These are phyloP conservation scores for Cutaneotrichosporon dermatis DNA, from an alignment of 1,284 basidiomycete genomes.

Conservation along the genomic window DNA sequence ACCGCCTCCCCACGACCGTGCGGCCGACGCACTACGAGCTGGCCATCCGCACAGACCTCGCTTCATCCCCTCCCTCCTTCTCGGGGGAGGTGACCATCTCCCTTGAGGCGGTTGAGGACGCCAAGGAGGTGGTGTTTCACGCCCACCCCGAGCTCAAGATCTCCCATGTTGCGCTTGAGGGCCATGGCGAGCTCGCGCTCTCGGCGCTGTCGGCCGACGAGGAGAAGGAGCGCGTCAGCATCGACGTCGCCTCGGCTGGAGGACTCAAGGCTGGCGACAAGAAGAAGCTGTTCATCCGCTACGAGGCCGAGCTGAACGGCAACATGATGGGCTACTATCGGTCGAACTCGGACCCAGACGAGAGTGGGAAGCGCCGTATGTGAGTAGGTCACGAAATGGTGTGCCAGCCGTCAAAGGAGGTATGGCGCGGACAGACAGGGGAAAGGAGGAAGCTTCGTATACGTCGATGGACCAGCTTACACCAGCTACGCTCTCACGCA, in stretches of 20 bases:
- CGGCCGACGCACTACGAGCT: slow-evolving; percentile 65
- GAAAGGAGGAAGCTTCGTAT: too few species aligned
- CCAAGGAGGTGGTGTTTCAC: slow-evolving; percentile 64
- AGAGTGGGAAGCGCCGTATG: slow-evolving; percentile 50
- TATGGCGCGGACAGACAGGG: too few species aligned
- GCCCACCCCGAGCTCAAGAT: slow-evolving; percentile 62
- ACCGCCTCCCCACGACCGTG: slow-evolving; percentile 70
- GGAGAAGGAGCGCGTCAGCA: slow-evolving; percentile 60
- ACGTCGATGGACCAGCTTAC: too few species aligned
- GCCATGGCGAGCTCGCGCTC: slow-evolving; percentile 48
- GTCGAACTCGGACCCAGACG: slow-evolving; percentile 50
- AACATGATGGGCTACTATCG: slow-evolving; percentile 58
- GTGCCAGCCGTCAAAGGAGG: too few species aligned
- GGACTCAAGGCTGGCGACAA: slow-evolving; percentile 59
- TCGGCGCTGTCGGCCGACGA: slow-evolving; percentile 56
- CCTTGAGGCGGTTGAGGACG: slow-evolving; percentile 65
- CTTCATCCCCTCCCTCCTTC: slow-evolving; percentile 60
- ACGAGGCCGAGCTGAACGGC: slow-evolving; percentile 59
- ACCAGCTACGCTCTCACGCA: slow-evolving; percentile 69
- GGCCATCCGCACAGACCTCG: slow-evolving; percentile 75
- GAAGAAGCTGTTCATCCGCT: slow-evolving; percentile 53
- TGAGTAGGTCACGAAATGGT: slow-evolving; percentile 17
- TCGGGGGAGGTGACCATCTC: slow-evolving; percentile 75
- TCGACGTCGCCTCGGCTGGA: slow-evolving; percentile 62
- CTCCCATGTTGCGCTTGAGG: slow-evolving; percentile 61